A percentile compares a stretch with the other conserved stretches of the same genome.
Evolutionary conservation across 345 rosid species (phyloP).

Genomic region (Eucalyptus regnans): DNA sequence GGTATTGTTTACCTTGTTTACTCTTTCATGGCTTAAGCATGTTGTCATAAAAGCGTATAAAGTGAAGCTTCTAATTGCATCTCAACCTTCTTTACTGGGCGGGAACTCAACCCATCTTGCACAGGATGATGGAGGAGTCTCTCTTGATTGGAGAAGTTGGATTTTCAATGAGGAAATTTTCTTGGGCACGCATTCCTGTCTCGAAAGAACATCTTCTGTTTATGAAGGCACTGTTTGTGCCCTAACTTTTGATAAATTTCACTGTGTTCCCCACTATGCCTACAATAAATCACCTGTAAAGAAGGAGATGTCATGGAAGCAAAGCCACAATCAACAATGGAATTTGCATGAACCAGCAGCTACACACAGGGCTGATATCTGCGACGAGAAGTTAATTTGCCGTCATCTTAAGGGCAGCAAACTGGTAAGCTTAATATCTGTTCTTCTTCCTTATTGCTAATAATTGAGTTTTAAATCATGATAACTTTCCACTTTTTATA

Average conservation of each 20-base stretch:
- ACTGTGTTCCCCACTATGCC: not conserved
- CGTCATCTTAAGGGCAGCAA: conserved; percentile 10
- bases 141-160: conserved; percentile 80
- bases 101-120: not conserved
- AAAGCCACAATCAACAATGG: conserved; percentile 12
- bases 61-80: not conserved
- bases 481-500: not conserved
- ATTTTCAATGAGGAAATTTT: conserved; percentile 26
- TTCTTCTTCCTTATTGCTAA: not conserved
- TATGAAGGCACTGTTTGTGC: conserved; percentile 13
- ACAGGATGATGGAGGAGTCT: conserved; percentile 27
- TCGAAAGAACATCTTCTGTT: conserved; percentile 11
- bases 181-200: not conserved
- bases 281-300: conserved; percentile 5
- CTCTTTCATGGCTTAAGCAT: not conserved
- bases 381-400: conserved; percentile 17
- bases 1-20: conserved; percentile 21
- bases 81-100: not conserved
- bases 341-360: conserved; percentile 9
- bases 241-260: conserved; percentile 25
- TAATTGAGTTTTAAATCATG: not conserved
- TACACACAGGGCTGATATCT: conserved; percentile 1
- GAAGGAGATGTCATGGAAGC: conserved; percentile 7
- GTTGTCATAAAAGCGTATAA: not conserved
- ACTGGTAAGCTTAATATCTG: conserved; percentile 15